phyloP scores from a whole-genome alignment of 345 rosid species.

The Corchorus olitorius region DNA sequence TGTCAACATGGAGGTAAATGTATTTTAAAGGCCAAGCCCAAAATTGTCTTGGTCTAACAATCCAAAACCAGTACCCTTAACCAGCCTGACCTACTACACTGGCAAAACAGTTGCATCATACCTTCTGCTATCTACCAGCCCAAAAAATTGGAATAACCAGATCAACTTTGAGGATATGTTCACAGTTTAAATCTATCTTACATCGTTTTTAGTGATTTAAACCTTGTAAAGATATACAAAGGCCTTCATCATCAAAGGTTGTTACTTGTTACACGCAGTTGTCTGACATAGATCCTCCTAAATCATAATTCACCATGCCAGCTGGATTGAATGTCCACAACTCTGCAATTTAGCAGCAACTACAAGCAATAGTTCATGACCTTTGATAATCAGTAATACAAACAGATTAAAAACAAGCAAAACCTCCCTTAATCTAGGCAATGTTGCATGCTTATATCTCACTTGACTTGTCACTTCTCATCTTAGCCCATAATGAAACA shows the following conservation, averaged over 20 bases:
- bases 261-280: neutral
- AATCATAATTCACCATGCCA: neutral
- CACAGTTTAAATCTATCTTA: neutral
- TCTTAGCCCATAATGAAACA: neutral
- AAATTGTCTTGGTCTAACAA: neutral
- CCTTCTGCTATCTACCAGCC: neutral
- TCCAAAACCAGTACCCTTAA: neutral
- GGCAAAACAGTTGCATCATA: neutral
- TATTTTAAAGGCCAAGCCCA: neutral
- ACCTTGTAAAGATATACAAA: neutral
- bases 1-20: neutral
- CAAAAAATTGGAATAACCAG: neutral
- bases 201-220: slow-evolving; percentile 1
- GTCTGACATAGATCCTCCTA: neutral
- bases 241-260: neutral
- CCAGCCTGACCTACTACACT: neutral
- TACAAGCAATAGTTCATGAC: neutral
- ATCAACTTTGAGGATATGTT: neutral
- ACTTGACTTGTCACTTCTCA: neutral
- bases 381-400: neutral
- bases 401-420: neutral
- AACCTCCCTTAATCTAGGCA: neutral
- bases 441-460: neutral
- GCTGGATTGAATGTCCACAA: neutral
- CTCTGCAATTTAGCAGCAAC: neutral